These are phyloP conservation scores for Mytilinidion resinicola DNA, from an alignment of 495 filamentous ascomycete species.

Conservation along the genomic window DNA sequence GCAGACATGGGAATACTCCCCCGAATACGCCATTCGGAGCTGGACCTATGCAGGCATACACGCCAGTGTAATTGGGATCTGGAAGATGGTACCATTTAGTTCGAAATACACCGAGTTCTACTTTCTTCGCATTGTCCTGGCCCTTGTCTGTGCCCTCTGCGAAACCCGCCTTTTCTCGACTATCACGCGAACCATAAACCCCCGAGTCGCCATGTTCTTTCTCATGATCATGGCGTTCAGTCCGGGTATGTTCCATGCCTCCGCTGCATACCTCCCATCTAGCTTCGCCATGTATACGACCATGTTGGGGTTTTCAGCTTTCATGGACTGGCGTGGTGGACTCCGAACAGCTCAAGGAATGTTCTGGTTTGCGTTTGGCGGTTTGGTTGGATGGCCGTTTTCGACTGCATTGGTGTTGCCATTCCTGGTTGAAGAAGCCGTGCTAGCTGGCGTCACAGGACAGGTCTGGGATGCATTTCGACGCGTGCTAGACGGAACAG, in stretches of 20 bases:
- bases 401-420: constrained; percentile 76
- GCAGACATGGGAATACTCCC: constrained; percentile 99
- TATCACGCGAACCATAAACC: constrained; percentile 66
- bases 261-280: constrained; percentile 79
- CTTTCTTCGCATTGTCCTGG: constrained; percentile 68
- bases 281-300: constrained; percentile 95
- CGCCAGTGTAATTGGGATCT: constrained; percentile 59
- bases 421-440: constrained; percentile 68
- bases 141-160: constrained; percentile 66
- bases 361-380: constrained; percentile 87
- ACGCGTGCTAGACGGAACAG: constrained; percentile 58
- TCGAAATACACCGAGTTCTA: constrained; percentile 74
- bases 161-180: constrained; percentile 74
- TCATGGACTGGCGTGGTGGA: constrained; percentile 76
- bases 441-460: constrained; percentile 56
- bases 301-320: constrained; percentile 78
- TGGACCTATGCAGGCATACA: constrained; percentile 92
- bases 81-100: constrained; percentile 54
- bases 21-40: constrained; percentile 88
- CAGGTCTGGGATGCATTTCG: constrained; percentile 49
- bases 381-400: constrained; percentile 93
- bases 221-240: constrained; percentile 66
- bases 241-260: constrained; percentile 90
- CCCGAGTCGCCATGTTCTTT: constrained; percentile 77
- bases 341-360: constrained; percentile 74